phyloP scores from a whole-genome alignment of 2,329 filamentous ascomycete species.

The Fusarium hainanense region DNA sequence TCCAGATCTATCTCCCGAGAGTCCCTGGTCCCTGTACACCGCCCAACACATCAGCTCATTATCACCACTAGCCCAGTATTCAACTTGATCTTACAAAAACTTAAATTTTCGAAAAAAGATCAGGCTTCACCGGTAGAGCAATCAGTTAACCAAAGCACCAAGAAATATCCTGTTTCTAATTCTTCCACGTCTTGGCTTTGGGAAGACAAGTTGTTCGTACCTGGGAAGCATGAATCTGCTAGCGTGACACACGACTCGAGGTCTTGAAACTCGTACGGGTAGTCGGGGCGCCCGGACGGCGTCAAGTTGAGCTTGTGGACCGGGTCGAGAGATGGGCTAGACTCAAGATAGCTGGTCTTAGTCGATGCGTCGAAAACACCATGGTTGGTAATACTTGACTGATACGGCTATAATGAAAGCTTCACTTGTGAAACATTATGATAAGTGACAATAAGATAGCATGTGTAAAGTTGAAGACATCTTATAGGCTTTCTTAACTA shows the following conservation, averaged over 20 bases:
- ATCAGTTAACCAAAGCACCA: slow-evolving; percentile 1
- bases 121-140: slow-evolving; percentile 20
- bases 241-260: slow-evolving; percentile 29
- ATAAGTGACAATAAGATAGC: too few species aligned
- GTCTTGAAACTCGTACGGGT: slow-evolving; percentile 12
- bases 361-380: background rate
- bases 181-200: background rate
- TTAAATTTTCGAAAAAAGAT: background rate
- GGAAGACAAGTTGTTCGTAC: background rate
- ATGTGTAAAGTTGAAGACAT: background rate
- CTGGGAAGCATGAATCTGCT: slow-evolving; percentile 7
- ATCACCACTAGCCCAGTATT: background rate
- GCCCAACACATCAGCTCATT: background rate
- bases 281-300: slow-evolving; percentile 23
- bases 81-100: background rate
- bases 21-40: slow-evolving; percentile 14
- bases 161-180: slow-evolving; percentile 18
- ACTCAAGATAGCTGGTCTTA: background rate
- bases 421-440: background rate
- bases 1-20: background rate
- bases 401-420: background rate
- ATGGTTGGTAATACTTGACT: background rate
- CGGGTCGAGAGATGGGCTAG: background rate
- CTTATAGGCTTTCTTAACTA: background rate
- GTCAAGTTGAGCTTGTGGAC: slow-evolving; percentile 14